These are phyloP conservation scores for Diaporthe destruens DNA, from an alignment of 2,329 filamentous ascomycete species.

Conservation along the genomic window DNA sequence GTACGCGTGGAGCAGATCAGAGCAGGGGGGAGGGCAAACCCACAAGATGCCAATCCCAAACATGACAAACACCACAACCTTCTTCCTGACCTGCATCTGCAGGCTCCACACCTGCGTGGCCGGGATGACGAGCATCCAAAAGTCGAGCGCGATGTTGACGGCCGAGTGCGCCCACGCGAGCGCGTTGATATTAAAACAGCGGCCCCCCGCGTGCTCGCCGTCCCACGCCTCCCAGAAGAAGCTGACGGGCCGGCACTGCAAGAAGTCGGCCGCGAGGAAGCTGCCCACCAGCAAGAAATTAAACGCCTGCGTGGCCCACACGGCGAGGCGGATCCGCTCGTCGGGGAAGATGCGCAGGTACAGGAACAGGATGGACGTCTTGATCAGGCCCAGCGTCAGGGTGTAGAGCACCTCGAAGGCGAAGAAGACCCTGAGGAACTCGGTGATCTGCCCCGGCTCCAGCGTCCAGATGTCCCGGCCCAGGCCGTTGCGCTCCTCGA, in stretches of 20 bases:
- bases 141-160: conserved; percentile 18
- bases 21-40: background rate
- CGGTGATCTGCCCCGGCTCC: conserved; percentile 36
- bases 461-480: conserved; percentile 43
- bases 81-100: conserved; percentile 21
- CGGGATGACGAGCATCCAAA: conserved; percentile 36
- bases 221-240: conserved; percentile 43
- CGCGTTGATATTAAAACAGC: conserved; percentile 22
- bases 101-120: conserved; percentile 21
- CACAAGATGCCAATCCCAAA: conserved; percentile 35
- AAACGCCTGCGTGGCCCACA: conserved; percentile 36
- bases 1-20: too few relatives aligned
- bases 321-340: conserved; percentile 1
- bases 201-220: conserved; percentile 34
- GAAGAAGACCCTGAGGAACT: conserved; percentile 33
- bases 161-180: conserved; percentile 10
- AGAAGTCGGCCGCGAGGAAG: conserved; percentile 38
- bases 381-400: conserved; percentile 16
- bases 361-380: conserved; percentile 32
- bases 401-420: conserved; percentile 47
- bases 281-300: conserved; percentile 36
- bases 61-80: background rate
- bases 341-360: conserved; percentile 32
- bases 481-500: conserved; percentile 53
- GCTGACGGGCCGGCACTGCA: conserved; percentile 40